Conservation (phyloP, 202 grass and related monocot species). For the Digitaria exilis region DNA sequence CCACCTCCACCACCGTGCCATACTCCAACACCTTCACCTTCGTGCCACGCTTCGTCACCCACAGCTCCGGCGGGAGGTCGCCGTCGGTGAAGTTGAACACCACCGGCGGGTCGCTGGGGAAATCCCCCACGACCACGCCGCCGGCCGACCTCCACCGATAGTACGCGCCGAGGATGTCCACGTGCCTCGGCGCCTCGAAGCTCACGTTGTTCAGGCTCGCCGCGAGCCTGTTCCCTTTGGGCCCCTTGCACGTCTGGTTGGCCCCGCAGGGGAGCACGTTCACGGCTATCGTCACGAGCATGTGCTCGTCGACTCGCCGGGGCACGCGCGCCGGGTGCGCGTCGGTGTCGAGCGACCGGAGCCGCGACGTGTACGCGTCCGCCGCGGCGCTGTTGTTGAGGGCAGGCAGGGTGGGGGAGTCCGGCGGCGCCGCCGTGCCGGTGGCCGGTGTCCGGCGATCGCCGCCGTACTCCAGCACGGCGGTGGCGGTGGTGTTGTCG, state of each 20-base stretch:
- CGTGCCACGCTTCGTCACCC: conserved; percentile 25
- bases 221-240: background rate
- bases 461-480: conserved; percentile 49
- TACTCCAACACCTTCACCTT: conserved; percentile 56
- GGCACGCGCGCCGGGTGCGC: conserved; percentile 51
- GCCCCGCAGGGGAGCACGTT: conserved; percentile 30
- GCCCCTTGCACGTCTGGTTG: conserved; percentile 13
- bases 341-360: conserved; percentile 44
- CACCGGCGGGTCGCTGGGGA: conserved; percentile 42
- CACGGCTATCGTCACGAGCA: conserved; percentile 48
- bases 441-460: background rate
- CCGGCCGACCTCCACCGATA: background rate
- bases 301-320: conserved; percentile 39
- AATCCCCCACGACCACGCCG: conserved; percentile 19
- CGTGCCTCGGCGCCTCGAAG: conserved; percentile 28
- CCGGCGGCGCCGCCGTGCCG: background rate
- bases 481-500: conserved; percentile 37
- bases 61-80: background rate
- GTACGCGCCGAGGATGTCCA: conserved; percentile 52
- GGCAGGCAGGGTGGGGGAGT: conserved; percentile 22
- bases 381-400: conserved; percentile 37
- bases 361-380: conserved; percentile 22
- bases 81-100: conserved; percentile 47
- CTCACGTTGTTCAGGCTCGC: conserved; percentile 68
- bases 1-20: conserved; percentile 54